Conservation (phyloP, 345 rosid genomes). For the Carallia brachiata region DNA sequence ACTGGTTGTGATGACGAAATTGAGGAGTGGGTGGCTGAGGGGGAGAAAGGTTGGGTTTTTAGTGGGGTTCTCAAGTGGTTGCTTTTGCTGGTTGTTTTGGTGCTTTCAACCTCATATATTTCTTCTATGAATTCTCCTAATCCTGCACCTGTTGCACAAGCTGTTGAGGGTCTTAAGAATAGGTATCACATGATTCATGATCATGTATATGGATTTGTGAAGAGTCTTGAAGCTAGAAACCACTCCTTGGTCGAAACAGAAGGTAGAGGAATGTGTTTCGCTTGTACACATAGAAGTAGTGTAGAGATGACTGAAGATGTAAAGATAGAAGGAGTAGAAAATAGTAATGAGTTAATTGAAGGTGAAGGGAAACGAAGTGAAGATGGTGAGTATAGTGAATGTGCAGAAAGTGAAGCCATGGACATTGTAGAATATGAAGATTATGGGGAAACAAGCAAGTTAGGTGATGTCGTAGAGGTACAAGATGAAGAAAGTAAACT, state of each 20-base stretch:
- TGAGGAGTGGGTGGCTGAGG: conserved; percentile 25
- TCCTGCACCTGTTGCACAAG: conserved; percentile 9
- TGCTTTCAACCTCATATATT: conserved; percentile 30
- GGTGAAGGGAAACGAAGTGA: not conserved
- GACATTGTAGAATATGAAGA: conserved; percentile 9
- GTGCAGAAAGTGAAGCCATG: not conserved
- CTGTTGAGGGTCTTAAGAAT: conserved; percentile 17
- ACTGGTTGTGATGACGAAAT: conserved; percentile 22
- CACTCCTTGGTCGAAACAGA: conserved; percentile 1
- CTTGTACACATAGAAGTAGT: not conserved
- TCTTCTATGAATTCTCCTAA: conserved; percentile 36
- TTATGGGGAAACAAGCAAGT: not conserved
- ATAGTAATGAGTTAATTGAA: not conserved
- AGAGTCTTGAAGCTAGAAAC: conserved; percentile 10
- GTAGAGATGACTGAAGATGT: conserved; percentile 11
- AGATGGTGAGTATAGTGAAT: not conserved
- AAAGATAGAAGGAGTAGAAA: not conserved
- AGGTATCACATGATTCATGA: conserved; percentile 24
- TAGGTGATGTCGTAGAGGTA: conserved; percentile 4
- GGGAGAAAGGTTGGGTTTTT: conserved; percentile 25
- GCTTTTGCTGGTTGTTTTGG: conserved; percentile 29
- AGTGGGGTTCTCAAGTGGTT: conserved; percentile 23
- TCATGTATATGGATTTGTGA: conserved; percentile 11
- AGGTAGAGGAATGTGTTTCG: not conserved
- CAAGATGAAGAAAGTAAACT: conserved; percentile 3